Percentiles rank a stretch among this genome's conserved stretches.
Conservation (phyloP, 768 basidiomycete species). For the Suillus spraguei region DNA sequence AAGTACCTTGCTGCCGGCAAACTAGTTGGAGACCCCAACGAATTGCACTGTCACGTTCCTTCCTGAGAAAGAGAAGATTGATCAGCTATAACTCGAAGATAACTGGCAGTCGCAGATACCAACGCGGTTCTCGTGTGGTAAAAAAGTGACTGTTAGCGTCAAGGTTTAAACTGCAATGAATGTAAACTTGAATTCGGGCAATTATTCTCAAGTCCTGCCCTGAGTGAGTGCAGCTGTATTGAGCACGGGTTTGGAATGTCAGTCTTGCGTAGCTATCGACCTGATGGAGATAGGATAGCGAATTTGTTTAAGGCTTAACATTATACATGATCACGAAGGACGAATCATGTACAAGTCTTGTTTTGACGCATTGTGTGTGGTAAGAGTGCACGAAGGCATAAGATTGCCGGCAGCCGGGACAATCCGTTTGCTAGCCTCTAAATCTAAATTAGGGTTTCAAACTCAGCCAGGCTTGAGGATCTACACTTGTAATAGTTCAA, state of each 20-base stretch:
- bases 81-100: slow-evolving; percentile 10
- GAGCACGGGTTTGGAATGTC: not conserved
- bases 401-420: too few species aligned
- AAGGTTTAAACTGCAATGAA: slow-evolving; percentile 16
- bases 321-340: too few species aligned
- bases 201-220: slow-evolving; percentile 18
- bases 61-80: slow-evolving; percentile 4
- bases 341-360: too few species aligned
- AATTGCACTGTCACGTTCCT: slow-evolving; percentile 16
- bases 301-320: not conserved
- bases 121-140: slow-evolving; percentile 14
- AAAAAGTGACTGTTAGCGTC: slow-evolving; percentile 10
- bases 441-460: too few species aligned
- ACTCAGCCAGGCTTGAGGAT: too few species aligned
- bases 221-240: slow-evolving; percentile 8
- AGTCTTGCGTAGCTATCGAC: not conserved
- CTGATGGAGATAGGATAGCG: not conserved
- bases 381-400: too few species aligned
- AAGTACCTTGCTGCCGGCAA: not conserved
- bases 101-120: slow-evolving; percentile 13
- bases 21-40: slow-evolving; percentile 9
- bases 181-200: slow-evolving; percentile 21
- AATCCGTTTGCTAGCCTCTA: too few species aligned
- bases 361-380: not conserved
- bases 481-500: too few species aligned